Base-by-base conservation (phyloP, 2,329 filamentous ascomycete genomes). In the Boeremia lycopersici region DNA sequence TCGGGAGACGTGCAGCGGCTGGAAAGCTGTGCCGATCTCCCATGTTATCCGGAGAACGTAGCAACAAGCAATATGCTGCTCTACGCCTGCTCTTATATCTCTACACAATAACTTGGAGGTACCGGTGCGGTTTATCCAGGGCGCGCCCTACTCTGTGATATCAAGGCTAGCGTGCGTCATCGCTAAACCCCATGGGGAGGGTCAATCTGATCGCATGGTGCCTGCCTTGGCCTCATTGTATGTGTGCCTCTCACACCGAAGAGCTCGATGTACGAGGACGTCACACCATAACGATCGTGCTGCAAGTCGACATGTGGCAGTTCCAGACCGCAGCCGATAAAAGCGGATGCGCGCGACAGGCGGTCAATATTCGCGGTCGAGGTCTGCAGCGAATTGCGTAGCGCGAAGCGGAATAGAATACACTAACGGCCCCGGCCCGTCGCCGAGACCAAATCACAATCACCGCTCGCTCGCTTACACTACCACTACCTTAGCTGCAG, bases 401-500 rank as follows among this genome's bases (percentile, higher is more conserved):
- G 70, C 65, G 69, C 64, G 59, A 69, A 59, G 56, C 61, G 61
- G 48, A 49, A 49, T 59, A 58, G 60, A 56, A 57, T 53, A 57
- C 38, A 61, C 60, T 53, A 46, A 70, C 67, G 66, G 69, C 58
- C 50, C 46, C 69, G 69, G 67, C 61, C 69, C 66, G 69, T 55
- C 29, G 41, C 36, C 33, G 29, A 57, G 47, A 60, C 56, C 71
- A 70, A 75, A 74, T 73, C 60, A 60, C 50, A 58, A 45, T 62
- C 56, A 53, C 53, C 56, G 39, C 45, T 46, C 36, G 54, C 63
- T 69, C 65, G 67, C 66, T 67, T 70, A 57, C 62, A 61, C 60
- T 54, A 53, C 65, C 55, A 51, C 59, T 60, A 63, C 49, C 49
- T 68, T 74, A 75, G 71, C 69, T 74, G 72, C 72, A 74, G 65